Percentiles rank a stretch among this genome's conserved stretches.
phyloP scores from a whole-genome alignment of 1,284 basidiomycete genomes.

The Sanguinoderma infundibulare region DNA sequence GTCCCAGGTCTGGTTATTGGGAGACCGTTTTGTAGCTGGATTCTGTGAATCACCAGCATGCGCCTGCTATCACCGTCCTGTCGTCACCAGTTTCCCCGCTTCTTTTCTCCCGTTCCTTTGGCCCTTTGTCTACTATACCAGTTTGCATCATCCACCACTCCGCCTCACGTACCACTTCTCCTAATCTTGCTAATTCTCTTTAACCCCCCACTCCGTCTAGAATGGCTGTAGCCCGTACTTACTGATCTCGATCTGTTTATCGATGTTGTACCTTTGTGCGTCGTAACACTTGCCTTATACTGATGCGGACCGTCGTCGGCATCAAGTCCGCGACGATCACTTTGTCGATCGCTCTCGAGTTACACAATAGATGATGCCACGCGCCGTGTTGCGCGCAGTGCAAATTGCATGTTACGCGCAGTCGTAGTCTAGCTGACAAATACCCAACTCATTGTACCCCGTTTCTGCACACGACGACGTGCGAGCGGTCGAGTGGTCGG shows the following conservation, averaged over 20 bases:
- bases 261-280: neutral
- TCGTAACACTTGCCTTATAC: neutral
- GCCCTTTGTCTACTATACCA: neutral
- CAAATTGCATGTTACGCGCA: too few species aligned
- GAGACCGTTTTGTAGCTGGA: neutral
- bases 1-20: conserved; percentile 7
- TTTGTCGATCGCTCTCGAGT: neutral
- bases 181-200: neutral
- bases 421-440: neutral
- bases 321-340: neutral
- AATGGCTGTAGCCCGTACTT: neutral
- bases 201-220: neutral
- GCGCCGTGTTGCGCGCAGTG: neutral
- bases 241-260: conserved; percentile 1
- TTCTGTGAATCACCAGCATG: too few species aligned
- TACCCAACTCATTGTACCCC: neutral
- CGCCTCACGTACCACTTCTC: too few species aligned
- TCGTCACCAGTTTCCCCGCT: neutral
- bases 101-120: neutral
- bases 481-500: too few species aligned
- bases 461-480: too few species aligned
- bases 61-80: too few species aligned
- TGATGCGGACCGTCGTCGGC: neutral
- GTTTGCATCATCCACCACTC: too few species aligned
- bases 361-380: neutral